A percentile compares a stretch with the other conserved stretches of the same genome.
Evolutionary conservation across 345 rosid genomes (phyloP).

Genomic region (Carallia pectinifolia): DNA sequence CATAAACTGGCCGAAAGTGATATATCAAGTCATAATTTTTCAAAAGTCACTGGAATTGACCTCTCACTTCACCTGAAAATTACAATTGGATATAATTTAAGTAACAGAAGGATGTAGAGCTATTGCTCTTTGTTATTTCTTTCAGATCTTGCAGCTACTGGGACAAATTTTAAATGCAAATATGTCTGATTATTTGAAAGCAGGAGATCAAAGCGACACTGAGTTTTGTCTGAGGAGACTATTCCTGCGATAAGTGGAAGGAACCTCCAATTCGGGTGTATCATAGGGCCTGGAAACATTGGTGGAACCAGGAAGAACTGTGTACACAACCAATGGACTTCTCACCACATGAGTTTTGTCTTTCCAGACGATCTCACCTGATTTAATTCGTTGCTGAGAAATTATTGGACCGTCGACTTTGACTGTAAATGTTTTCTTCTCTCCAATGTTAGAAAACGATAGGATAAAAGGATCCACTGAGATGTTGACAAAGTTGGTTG

Average conservation of each 20-base stretch:
- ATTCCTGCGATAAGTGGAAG: constrained; percentile 27
- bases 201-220: neutral
- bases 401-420: constrained; percentile 24
- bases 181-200: neutral
- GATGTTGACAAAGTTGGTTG: constrained; percentile 10
- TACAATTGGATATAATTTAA: no score
- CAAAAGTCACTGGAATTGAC: neutral
- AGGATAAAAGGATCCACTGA: constrained; percentile 29
- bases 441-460: constrained; percentile 30
- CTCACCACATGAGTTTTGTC: constrained; percentile 34
- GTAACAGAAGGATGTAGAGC: no score
- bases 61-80: no score
- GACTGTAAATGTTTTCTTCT: constrained; percentile 30
- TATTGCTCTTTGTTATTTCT: neutral
- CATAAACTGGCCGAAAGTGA: constrained; percentile 34
- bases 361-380: constrained; percentile 35
- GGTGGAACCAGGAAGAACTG: constrained; percentile 18
- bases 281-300: neutral
- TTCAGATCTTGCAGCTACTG: neutral
- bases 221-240: constrained; percentile 18
- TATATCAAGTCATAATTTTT: constrained; percentile 17
- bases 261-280: constrained; percentile 5
- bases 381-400: constrained; percentile 27
- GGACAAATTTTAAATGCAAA: neutral
- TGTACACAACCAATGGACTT: constrained; percentile 35